Conservation (phyloP, 495 filamentous ascomycete genomes). For the Aspergillus sclerotiicarbonarius region DNA sequence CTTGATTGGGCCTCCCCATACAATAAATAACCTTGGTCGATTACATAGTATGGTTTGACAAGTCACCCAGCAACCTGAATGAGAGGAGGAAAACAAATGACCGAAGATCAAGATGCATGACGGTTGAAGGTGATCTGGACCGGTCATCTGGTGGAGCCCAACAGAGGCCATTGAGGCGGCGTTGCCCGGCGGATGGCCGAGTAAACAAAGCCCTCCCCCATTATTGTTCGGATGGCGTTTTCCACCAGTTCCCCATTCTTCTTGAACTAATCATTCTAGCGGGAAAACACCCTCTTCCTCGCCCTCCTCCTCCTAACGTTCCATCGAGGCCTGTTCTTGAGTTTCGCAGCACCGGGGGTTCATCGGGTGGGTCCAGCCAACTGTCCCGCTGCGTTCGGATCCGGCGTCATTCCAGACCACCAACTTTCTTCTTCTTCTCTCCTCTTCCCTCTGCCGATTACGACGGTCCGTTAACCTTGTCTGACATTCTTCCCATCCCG, state of each 20-base stretch:
- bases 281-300: neutral
- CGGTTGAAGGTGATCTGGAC: neutral
- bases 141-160: neutral
- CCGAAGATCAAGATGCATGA: neutral
- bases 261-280: neutral
- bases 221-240: neutral
- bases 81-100: too few species aligned
- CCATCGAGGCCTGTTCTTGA: neutral
- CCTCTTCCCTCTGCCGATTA: constrained; percentile 19
- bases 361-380: neutral
- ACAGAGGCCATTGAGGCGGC: neutral
- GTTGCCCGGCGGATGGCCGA: constrained; percentile 5
- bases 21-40: too few species aligned
- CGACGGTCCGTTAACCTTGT: too few species aligned
- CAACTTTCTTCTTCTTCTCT: constrained; percentile 31
- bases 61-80: too few species aligned
- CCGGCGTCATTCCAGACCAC: constrained; percentile 43
- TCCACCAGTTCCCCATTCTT: neutral
- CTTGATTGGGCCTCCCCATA: too few species aligned
- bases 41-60: too few species aligned
- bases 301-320: neutral
- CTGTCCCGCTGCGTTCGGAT: constrained; percentile 25
- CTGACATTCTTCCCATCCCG: constrained; percentile 9
- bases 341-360: neutral
- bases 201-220: neutral